A percentile compares a stretch with the other conserved stretches of the same genome.
These are phyloP conservation scores for Homolaphlyctis polyrhiza DNA, from an alignment of 371 early-diverging fungal genomes.

Conservation along the genomic window DNA sequence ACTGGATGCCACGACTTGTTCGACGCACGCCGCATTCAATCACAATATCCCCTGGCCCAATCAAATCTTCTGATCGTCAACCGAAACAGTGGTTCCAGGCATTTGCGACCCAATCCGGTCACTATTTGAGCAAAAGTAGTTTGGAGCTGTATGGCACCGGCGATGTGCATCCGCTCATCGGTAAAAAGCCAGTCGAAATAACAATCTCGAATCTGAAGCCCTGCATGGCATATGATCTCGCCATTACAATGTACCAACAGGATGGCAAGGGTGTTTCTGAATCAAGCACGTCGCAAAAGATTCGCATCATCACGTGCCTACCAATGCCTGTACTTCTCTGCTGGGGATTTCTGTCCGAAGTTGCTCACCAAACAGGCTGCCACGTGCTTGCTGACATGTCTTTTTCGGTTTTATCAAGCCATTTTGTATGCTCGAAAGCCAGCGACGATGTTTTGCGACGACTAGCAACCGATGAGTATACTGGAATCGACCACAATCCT, in stretches of 20 bases:
- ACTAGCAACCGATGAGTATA: neutral
- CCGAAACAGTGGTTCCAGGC: constrained; percentile 18
- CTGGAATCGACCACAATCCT: constrained; percentile 15
- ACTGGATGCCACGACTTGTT: constrained; percentile 23
- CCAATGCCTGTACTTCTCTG: constrained; percentile 29
- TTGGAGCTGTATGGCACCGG: constrained; percentile 19
- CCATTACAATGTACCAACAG: constrained; percentile 20
- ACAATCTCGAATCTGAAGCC: constrained; percentile 22
- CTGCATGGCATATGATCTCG: constrained; percentile 22
- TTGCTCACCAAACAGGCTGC: constrained; percentile 18
- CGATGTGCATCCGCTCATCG: neutral
- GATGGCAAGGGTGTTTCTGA: constrained; percentile 14
- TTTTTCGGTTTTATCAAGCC: constrained; percentile 8
- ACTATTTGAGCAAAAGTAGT: constrained; percentile 19
- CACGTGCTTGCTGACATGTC: constrained; percentile 22
- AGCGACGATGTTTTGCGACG: constrained; percentile 6
- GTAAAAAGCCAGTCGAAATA: constrained; percentile 10
- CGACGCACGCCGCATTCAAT: constrained; percentile 29
- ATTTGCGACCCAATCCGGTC: constrained; percentile 1
- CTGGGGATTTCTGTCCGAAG: constrained; percentile 19
- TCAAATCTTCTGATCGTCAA: constrained; percentile 6
- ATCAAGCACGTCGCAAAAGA: constrained; percentile 18
- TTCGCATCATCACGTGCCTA: constrained; percentile 18
- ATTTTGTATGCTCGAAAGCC: constrained; percentile 20
- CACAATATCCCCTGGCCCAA: constrained; percentile 22